phyloP scores from a whole-genome alignment of 176 grass and related monocot genomes.

The Calamus simplicifolius region DNA sequence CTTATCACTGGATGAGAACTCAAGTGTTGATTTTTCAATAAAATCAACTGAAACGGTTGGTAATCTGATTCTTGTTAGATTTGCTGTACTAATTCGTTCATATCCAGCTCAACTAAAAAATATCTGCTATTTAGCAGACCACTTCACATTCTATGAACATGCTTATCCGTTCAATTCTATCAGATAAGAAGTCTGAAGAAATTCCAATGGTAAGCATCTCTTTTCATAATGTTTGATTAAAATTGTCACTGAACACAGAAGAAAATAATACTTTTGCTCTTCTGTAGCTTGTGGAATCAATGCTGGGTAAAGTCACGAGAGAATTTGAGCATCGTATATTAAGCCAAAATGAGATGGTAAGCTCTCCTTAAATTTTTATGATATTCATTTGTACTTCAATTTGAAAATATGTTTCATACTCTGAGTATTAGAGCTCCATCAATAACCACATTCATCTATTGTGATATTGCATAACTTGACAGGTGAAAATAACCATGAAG shows the following conservation, averaged over 20 bases:
- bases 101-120: too few relatives aligned
- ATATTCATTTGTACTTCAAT: too few relatives aligned
- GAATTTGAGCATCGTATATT: conserved; percentile 57
- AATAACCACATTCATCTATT: not conserved
- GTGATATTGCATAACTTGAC: not conserved
- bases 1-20: conserved; percentile 41
- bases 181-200: conserved; percentile 85
- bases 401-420: not conserved
- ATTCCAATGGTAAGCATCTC: conserved; percentile 51
- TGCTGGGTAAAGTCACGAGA: conserved; percentile 67
- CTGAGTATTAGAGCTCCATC: not conserved
- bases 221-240: not conserved
- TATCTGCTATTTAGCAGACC: conserved; percentile 21
- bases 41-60: conserved; percentile 62
- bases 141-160: conserved; percentile 56
- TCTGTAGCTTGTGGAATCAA: conserved; percentile 72
- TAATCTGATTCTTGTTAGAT: not conserved
- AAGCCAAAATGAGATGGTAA: conserved; percentile 63
- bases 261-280: not conserved
- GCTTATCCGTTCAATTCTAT: conserved; percentile 59
- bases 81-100: too few relatives aligned
- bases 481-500: conserved; percentile 35
- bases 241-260: too few relatives aligned
- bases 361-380: not conserved
- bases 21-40: conserved; percentile 40